Evolutionary conservation across 257 asterid species (phyloP).

Genomic region (Rauvolfia tetraphylla): DNA sequence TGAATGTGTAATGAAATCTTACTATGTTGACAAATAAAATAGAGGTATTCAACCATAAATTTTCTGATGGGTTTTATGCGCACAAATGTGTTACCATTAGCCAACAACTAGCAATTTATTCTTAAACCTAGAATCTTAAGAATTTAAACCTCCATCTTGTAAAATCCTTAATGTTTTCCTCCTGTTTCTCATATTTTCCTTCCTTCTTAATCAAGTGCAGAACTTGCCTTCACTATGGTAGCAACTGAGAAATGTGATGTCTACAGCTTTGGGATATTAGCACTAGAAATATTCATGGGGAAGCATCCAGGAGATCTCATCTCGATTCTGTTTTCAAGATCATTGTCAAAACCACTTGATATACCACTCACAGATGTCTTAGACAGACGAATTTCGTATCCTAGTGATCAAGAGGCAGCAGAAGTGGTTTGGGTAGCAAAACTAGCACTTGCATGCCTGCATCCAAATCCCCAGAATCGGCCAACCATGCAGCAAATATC

Average conservation of each 20-base stretch:
- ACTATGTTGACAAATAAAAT: too few species aligned
- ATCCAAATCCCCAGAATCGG: slow-evolving; percentile 25
- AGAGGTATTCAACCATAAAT: too few species aligned
- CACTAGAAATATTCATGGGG: slow-evolving; percentile 32
- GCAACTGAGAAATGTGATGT: slow-evolving; percentile 27
- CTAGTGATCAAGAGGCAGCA: neutral
- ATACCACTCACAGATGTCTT: slow-evolving; percentile 13
- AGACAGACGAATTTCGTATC: slow-evolving; percentile 21
- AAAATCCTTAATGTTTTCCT: too few species aligned
- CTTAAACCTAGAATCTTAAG: too few species aligned
- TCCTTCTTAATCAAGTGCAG: neutral
- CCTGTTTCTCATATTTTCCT: too few species aligned
- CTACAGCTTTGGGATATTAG: slow-evolving; percentile 36
- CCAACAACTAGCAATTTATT: too few species aligned
- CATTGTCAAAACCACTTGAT: neutral
- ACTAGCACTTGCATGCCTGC: slow-evolving; percentile 29
- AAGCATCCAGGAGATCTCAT: slow-evolving; percentile 27
- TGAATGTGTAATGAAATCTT: too few species aligned
- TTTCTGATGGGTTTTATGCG: too few species aligned
- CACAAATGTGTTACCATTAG: too few species aligned
- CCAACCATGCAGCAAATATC: slow-evolving; percentile 22
- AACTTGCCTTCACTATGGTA: slow-evolving; percentile 28
- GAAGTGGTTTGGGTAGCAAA: slow-evolving; percentile 14
- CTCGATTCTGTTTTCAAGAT: neutral
- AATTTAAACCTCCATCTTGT: too few species aligned